Evolutionary conservation across 2,329 filamentous ascomycete genomes (phyloP), one percentile per base, ranked within the genome.

Genomic region (Plectosphaerella sp.): DNA sequence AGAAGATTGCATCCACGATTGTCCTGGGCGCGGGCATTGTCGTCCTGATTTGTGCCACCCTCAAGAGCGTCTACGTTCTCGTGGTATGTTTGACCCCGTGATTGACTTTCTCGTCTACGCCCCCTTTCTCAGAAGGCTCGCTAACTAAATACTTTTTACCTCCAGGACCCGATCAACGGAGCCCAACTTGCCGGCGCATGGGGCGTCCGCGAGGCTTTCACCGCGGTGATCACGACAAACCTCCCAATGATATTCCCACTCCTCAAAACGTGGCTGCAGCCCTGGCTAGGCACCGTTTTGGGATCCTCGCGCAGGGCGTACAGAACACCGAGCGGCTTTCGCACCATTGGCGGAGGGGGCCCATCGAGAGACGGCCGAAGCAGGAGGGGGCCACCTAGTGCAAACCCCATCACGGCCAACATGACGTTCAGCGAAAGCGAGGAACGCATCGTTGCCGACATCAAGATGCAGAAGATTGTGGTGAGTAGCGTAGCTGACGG

Each of bases 161-260:
- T 45, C 20, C 43, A 68, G 64, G 63, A 67, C 48, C 63, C 52
- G 11, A 25, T 43, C 16, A 50, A 53, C 28, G 54, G 54, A 14
- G 54, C 52, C 8, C 54, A 54, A 24, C 39, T 57, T 5, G 52
- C 53, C 24, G 52, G 55, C 10, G 47, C 48, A 5, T 71, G 67
- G 67, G 67, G 64, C 3, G 64, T 67, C 1, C 63, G 70, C 20
- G 70, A 73, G 49, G 66, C 67, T 0, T 73, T 73, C 52, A 67
- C 71, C 4, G 68, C 69, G 5, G 64, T 72, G 11, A 56, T 71
- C 43, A 70, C 69, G 0, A 69, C 68, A 47, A 71, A 72, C 56
- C 55, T 71, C 16, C 70, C 69, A 15, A 68, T 72, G 65, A 62
- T 75, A 52, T 70, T 71, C 57, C 69, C 74, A 1, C 62, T 76